Evolutionary conservation across 2,329 filamentous ascomycete genomes (phyloP), one percentile per base, ranked within the genome.

Genomic region (Apiospora aurea): DNA sequence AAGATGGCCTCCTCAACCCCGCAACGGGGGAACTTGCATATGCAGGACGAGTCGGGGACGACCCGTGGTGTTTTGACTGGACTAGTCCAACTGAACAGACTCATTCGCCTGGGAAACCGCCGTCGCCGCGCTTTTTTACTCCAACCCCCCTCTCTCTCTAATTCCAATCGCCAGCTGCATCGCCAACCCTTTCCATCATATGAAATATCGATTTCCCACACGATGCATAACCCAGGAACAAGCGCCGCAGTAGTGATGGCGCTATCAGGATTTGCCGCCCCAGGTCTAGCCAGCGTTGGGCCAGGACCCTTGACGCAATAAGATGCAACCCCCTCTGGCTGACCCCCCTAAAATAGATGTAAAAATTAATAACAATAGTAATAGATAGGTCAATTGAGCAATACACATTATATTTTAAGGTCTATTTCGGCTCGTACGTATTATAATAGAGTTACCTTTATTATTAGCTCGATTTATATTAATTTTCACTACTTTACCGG

Each of bases 261-360:
- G 5, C 14, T 2, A 10, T 6, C 41, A 8, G 4, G 2, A 13
- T n/a, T n/a, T 13, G 2, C 34, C 7, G 10, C 10, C 10, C 18
- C 34, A 14, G 18, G 11, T 5, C 7, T 64, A 5, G 57, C 7
- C 2, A 29, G 3, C 4, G 21, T 64, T 3, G 18, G 57, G 6
- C 44, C 67, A 3, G 67, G 67, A 1, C 44, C 67, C 44, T 26
- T 69, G 44, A 69, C 67, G 3, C 44, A 69, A 38, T 69, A n/a
- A n/a, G n/a, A n/a, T n/a, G n/a, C n/a, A n/a, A n/a, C n/a, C n/a
- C n/a, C n/a, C n/a, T n/a, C n/a, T n/a, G n/a, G n/a, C n/a, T n/a
- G n/a, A n/a, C n/a, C n/a, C n/a, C n/a, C n/a, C n/a, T n/a, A n/a
- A n/a, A n/a, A n/a, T n/a, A n/a, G n/a, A n/a, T n/a, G n/a, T n/a